phyloP scores from a whole-genome alignment of 345 rosid species.

The Clausena lansium region DNA sequence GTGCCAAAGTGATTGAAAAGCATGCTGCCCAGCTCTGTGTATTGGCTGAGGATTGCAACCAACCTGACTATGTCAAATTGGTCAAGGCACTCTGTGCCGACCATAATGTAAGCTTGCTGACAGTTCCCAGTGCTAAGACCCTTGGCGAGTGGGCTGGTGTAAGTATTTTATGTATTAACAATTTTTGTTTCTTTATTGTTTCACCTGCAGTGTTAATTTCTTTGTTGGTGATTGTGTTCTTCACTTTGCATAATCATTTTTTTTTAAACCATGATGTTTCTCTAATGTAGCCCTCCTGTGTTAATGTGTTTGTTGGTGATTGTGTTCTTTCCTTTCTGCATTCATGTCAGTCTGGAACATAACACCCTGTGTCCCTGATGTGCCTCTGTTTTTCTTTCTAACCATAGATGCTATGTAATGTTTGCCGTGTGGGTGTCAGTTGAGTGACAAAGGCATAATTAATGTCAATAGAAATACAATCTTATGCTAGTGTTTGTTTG shows the following conservation, averaged over 20 bases:
- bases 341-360: no score
- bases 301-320: no score
- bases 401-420: no score
- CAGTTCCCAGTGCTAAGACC: slow-evolving; percentile 79
- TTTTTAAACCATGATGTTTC: neutral
- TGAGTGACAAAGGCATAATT: neutral
- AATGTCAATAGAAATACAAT: neutral
- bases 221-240: neutral
- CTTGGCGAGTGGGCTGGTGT: slow-evolving; percentile 97
- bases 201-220: neutral
- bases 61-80: slow-evolving; percentile 77
- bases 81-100: slow-evolving; percentile 82
- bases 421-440: neutral
- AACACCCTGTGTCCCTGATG: no score
- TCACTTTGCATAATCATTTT: neutral
- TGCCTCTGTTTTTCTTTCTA: no score
- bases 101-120: slow-evolving; percentile 60
- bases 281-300: no score
- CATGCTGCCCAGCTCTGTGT: slow-evolving; percentile 69
- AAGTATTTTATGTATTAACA: slow-evolving; percentile 22
- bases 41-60: slow-evolving; percentile 84
- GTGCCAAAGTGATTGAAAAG: slow-evolving; percentile 81
- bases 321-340: no score
- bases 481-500: neutral
- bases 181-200: neutral